Percentiles rank a stretch among this genome's conserved stretches.
These are phyloP conservation scores for Coemansia sp. DNA, from an alignment of 192 early-diverging fungal genomes.

Conservation along the genomic window DNA sequence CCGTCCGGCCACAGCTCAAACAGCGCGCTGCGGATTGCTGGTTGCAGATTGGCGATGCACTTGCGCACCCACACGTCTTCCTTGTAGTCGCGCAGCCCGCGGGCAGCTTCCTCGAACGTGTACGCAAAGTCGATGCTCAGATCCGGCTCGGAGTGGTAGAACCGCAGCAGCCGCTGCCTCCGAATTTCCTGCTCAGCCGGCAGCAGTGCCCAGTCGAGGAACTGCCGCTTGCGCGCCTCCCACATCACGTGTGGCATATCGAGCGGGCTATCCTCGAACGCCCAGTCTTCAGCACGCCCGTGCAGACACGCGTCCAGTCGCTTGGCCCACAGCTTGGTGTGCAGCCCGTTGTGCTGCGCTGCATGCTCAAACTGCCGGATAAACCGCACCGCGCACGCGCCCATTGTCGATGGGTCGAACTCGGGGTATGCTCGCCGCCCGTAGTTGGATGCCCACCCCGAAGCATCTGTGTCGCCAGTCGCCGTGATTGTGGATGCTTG, in stretches of 20 bases:
- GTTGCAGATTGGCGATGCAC: constrained; percentile 45
- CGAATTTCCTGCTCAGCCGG: constrained; percentile 51
- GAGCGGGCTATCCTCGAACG: constrained; percentile 47
- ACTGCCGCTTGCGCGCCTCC: constrained; percentile 45
- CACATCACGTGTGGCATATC: constrained; percentile 29
- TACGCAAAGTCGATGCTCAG: constrained; percentile 53
- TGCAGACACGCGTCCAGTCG: constrained; percentile 44
- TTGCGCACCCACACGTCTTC: constrained; percentile 53
- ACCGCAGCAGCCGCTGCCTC: constrained; percentile 42
- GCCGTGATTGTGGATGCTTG: not conserved
- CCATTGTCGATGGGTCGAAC: constrained; percentile 35
- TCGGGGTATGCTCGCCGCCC: constrained; percentile 44
- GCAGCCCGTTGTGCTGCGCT: constrained; percentile 48
- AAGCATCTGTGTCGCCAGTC: not conserved
- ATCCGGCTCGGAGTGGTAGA: constrained; percentile 45
- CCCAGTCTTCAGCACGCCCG: constrained; percentile 49
- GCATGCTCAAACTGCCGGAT: constrained; percentile 48
- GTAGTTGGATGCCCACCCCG: constrained; percentile 13
- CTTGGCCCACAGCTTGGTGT: constrained; percentile 42
- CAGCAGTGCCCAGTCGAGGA: constrained; percentile 51
- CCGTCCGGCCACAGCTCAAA: constrained; percentile 51
- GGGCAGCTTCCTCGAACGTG: constrained; percentile 46
- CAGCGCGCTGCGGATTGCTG: constrained; percentile 37
- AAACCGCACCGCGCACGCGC: constrained; percentile 39
- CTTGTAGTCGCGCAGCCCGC: constrained; percentile 44